Base-by-base conservation (phyloP, 1,284 basidiomycete species). In the Pseudozyma sp. region DNA sequence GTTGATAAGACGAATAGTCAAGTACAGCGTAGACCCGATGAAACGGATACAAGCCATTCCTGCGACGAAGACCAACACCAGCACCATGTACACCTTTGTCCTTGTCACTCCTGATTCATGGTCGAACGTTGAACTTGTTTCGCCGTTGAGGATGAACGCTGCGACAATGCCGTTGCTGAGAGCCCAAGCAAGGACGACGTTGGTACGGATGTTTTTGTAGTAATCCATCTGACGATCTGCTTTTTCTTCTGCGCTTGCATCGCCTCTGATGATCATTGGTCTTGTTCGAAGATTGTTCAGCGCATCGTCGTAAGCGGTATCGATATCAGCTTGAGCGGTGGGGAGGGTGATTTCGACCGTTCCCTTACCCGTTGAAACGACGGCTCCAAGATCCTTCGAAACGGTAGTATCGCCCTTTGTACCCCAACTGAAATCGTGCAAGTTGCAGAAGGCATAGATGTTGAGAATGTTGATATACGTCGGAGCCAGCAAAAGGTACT, bases 401-500 rank as follows among this genome's bases (percentile, higher is more conserved):
- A 74, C 63, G 13, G 77, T 66, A 7, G 81, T 83, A 52, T 83
- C 80, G 49, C 86, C 85, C 50, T 87, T 87, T 34, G 86, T 87
- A 1, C 86, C 86, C 86, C 86, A 86, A 3, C 61, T 68, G 55
- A 83, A 72, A 50, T 79, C 79, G 67, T 82, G 77, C 49, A 78
- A 59, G 56, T 76, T 78, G 72, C 76, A 78, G 40, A 81, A 80
- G 9, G 76, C 85, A 63, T 83, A 87, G 59, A 85, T 85, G 56
- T 85, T 85, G 43, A 96, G 86, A 51, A 96, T 88, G 83, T 79
- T 94, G 85, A 95, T 90, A 80, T 95, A 97, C 0, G 93, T 94
- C 5, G 96, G 95, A 0, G 93, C 92, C 87, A 96, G 90, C 58
- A 98, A 88, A 21, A 95, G 87, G 83, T 97, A 98, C 85, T 97